Base-by-base conservation (phyloP, 75 land plant species). In the Chamaecyparis obtusa region DNA sequence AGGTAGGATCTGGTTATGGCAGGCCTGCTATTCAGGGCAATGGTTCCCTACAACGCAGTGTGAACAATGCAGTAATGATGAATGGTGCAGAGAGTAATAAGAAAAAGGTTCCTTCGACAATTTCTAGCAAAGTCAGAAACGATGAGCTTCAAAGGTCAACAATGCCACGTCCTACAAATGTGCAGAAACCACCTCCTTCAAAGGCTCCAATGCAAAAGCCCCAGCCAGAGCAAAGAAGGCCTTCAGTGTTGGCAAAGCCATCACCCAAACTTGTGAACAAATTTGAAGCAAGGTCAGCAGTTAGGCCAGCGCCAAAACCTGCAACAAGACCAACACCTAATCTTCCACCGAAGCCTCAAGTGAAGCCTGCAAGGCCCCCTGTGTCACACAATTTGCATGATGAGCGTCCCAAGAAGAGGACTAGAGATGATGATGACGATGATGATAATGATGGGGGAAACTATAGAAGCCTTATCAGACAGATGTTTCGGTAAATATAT, bases 401-500 rank as follows among this genome's bases (percentile, higher is more conserved):
- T 72, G 76, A 72, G 13, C 76, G 76, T 3, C 83, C 48, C 83
- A 81, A 81, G 83, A 72, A 72, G 76, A 72, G 76, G 36, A 32
- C 0, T 17, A 44, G 21, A 81, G 27, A 43, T 19, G 83, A 33
- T 7, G 48, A 44, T 44, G 89, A 88, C 43, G 88, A 87, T 74
- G 86, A 88, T 46, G 30, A 21, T 87, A 8, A 44, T 44, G 87
- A 55, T n/a, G 88, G 55, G 33, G 87, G 74, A 5, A 74, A 84
- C 21, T 84, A 83, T 13, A 86, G 90, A 8, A 87, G 86, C 83
- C 67, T 86, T n/a, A 89, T 91, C 13, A 83, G 86, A 86, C 64
- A 87, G 74, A 76, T 91, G 90, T 89, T 89, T 77, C 74, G 89
- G 87, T 88, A 64, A 55, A 55, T 27, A 54, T 85, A 4, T 55